Base-by-base conservation (phyloP, 495 filamentous ascomycete genomes). In the Lasiosphaeris hirsuta region DNA sequence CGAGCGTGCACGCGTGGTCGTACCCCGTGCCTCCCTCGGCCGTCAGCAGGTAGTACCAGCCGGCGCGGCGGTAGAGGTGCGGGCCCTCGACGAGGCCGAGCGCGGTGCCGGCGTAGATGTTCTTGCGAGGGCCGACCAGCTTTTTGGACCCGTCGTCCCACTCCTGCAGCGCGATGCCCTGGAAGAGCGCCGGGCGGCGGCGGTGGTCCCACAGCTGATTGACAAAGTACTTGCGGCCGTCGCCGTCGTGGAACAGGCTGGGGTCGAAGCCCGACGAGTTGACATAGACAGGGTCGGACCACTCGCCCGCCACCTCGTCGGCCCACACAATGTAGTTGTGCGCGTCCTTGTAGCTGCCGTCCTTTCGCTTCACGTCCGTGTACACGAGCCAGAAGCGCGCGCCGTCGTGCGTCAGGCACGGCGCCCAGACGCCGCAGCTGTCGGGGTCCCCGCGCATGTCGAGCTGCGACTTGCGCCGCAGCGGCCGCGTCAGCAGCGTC, bases 41-140 rank as follows among this genome's bases (percentile, higher is more conserved):
- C 7, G 83, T 84, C 53, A 90, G 75, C 35, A 90, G 75, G 59
- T 89, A 90, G 63, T 86, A 88, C 66, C 80, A 87, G 0, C 74
- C 81, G 50, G 83, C 83, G 18, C 84, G 82, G 51, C 79, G 80
- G 66, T 85, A 86, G 35, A 89, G 71, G 52, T 87, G 85, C 10
- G 85, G 83, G 1, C 79, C 85, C 63, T 88, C 85, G 6, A 82
- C 79, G 11, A 84, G 71, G 14, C 72, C 75, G 35, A 78, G 66
- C 0, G 80, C 80, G 15, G 78, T 84, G 14, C 83, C 84, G 8
- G 61, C 57, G 67, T 80, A 86, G 47, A 87, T 75, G 56, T 76
- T 81, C 49, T 72, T 78, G 38, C 69, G 68, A 15, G 75, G 75
- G 2, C 77, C 77, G 17, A 78, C 70, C 3, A 80, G 70, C 57